Evolutionary conservation across 208 protist species (phyloP).

Genomic region (Strigomonas culicis): DNA sequence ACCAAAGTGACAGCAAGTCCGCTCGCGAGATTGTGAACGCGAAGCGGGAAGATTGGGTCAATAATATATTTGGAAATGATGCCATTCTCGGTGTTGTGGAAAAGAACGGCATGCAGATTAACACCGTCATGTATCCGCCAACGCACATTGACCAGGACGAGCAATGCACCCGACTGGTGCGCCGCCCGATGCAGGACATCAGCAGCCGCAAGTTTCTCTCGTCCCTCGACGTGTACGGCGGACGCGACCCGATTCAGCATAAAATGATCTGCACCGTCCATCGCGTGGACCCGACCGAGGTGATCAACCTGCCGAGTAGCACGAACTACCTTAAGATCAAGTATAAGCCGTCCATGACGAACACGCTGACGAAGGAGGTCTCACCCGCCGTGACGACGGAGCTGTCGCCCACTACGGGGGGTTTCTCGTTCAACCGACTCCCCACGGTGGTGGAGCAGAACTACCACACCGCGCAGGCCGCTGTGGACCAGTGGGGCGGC

Average conservation of each 20-base stretch:
- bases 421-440: background rate
- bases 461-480: background rate
- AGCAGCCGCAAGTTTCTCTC: conserved; percentile 69
- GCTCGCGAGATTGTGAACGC: background rate
- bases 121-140: conserved; percentile 7
- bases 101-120: conserved; percentile 16
- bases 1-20: background rate
- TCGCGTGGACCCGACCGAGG: conserved; percentile 57
- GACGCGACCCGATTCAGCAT: conserved; percentile 60
- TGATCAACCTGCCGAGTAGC: conserved; percentile 63
- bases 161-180: conserved; percentile 60
- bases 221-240: conserved; percentile 66
- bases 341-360: conserved; percentile 27
- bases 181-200: conserved; percentile 68
- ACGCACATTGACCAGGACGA: conserved; percentile 31
- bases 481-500: conserved; percentile 45
- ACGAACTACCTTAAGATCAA: conserved; percentile 84
- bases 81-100: conserved; percentile 6
- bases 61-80: conserved; percentile 50
- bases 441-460: background rate
- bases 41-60: conserved; percentile 39
- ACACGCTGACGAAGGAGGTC: background rate
- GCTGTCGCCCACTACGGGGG: background rate
- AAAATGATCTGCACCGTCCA: conserved; percentile 76
- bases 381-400: background rate